Evolutionary conservation across 2,329 filamentous ascomycete genomes (phyloP).

Genomic region (Gaeumannomyces tritici): DNA sequence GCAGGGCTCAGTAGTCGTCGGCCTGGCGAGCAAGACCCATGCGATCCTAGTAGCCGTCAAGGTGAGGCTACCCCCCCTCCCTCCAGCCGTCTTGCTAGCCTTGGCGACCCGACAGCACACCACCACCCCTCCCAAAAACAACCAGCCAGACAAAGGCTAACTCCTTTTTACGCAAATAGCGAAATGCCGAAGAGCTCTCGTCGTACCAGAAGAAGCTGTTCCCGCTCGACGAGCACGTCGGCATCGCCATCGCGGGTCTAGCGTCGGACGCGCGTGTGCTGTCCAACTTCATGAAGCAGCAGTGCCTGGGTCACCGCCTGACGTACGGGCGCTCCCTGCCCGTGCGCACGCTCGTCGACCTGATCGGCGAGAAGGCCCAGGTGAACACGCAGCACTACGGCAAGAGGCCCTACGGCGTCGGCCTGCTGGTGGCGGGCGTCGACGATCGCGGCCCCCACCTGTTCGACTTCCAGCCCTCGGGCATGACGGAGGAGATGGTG

Average conservation of each 20-base stretch:
- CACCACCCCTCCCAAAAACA: no score
- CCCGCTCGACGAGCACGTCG: slow-evolving; percentile 88
- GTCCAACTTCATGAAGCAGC: slow-evolving; percentile 99
- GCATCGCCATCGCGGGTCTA: slow-evolving; percentile 90
- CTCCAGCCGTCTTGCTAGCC: neutral
- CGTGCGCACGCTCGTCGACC: slow-evolving; percentile 75
- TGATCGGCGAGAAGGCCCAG: slow-evolving; percentile 94
- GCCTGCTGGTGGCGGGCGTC: slow-evolving; percentile 83
- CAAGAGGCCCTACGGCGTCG: slow-evolving; percentile 91
- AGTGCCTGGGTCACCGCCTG: slow-evolving; percentile 89
- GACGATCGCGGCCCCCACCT: slow-evolving; percentile 91
- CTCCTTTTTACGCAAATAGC: slow-evolving; percentile 37
- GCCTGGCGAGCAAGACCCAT: slow-evolving; percentile 96
- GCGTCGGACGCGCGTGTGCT: slow-evolving; percentile 97
- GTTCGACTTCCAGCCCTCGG: slow-evolving; percentile 95
- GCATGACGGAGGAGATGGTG: slow-evolving; percentile 94
- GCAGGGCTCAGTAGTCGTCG: slow-evolving; percentile 96
- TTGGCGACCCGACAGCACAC: no score
- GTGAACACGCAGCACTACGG: slow-evolving; percentile 97
- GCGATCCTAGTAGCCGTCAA: slow-evolving; percentile 93
- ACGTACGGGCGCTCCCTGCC: slow-evolving; percentile 93
- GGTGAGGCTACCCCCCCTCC: slow-evolving; percentile 41
- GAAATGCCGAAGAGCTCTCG: slow-evolving; percentile 97
- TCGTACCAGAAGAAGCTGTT: slow-evolving; percentile 99
- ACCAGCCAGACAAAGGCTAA: neutral